Base-by-base conservation (phyloP, 768 basidiomycete genomes). In the Russula sp. region DNA sequence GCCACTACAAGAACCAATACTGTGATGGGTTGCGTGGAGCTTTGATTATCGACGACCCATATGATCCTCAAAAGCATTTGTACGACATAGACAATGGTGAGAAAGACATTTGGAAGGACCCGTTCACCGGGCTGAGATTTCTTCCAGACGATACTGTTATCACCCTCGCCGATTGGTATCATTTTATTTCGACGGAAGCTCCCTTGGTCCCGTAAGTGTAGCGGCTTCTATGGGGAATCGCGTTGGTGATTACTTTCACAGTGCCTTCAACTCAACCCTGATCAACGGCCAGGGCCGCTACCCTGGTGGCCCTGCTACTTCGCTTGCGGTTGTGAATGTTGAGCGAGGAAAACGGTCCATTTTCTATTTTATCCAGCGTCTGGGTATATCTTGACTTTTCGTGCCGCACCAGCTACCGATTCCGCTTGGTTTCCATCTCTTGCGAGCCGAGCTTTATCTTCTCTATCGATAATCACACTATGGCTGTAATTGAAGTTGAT, bases 1-100 rank as follows among this genome's bases (percentile, higher is more conserved):
- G 71, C 51, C 74, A 75, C 59, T 51, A 73, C 40, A 67, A 76
- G 4, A 76, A 76, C 1, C 79, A 79, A 58, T 78, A 78, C 63
- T 77, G 70, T 46, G 74, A 76, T 59, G 75, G 74, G 38, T 66
- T 76, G 44, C 69, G 73, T 16, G 73, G 73, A 0, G 56, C 72
- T 2, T 48, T 74, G 20, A 64, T 74, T 10, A 67, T 74, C 2
- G 71, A 74, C 46, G 73, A 74, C 38, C 71, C 66, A 24, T n/a
- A 72, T 1, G 73, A 74, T 42, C 73, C 73, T 8, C 66, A 72
- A n/a, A 38, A 5, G 2, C 1, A n/a, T 36, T 61, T 70, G 14
- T 74, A 73, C 50, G 73, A 74, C 51, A 58, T 73, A 1, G 73
- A 73, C 51, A 40, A 73, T 52, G 73, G 71, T 72, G 32, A 59